Base-by-base conservation (phyloP, 495 filamentous ascomycete genomes). In the Annulohypoxylon nitens region DNA sequence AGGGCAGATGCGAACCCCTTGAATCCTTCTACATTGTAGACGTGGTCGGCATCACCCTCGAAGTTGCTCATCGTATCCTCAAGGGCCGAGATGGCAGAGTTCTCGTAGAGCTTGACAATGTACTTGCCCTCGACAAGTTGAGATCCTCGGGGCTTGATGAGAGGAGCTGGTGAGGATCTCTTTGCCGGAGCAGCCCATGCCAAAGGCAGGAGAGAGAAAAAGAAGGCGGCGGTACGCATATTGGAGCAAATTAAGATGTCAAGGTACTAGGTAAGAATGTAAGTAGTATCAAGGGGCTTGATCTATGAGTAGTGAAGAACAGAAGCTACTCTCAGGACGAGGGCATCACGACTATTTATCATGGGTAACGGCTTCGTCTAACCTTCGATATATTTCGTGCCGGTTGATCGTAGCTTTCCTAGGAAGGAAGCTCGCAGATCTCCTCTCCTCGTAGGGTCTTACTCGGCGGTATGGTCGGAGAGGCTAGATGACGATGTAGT, bases 41-140 rank as follows among this genome's bases (percentile, higher is more conserved):
- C 78, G 58, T 82, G 77, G 64, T 85, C 78, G 62, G 81, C 76
- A 62, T 81, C 78, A 55, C 47, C 63, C 50, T 78, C 54, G 63
- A 74, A 73, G 64, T 82, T 50, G 57, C 57, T 63, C 47, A 81
- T 71, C 62, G 77, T 66, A 16, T 76, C 72, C 14, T 78, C 72
- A 8, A 84, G 66, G 55, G 73, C 66, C 1, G 78, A 73, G 23
- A 79, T 71, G 62, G 64, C 75, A 57, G 76, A 70, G 50, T 83
- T 80, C 14, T 84, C 82, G 58, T 87, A 86, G 68, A 89, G 78
- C 75, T 87, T 85, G 75, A 90, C 84, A 53, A 90, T 87, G 79
- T 88, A 90, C 72, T 84, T 86, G 75, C 82, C 81, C 23, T 82
- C 78, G 25, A 89, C 69, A 62, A 84, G 64, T 20, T 78, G 66